Percentiles rank a stretch among this genome's conserved stretches.
phyloP scores from a whole-genome alignment of 208 protist species.

The Leishmania martiniquensis region DNA sequence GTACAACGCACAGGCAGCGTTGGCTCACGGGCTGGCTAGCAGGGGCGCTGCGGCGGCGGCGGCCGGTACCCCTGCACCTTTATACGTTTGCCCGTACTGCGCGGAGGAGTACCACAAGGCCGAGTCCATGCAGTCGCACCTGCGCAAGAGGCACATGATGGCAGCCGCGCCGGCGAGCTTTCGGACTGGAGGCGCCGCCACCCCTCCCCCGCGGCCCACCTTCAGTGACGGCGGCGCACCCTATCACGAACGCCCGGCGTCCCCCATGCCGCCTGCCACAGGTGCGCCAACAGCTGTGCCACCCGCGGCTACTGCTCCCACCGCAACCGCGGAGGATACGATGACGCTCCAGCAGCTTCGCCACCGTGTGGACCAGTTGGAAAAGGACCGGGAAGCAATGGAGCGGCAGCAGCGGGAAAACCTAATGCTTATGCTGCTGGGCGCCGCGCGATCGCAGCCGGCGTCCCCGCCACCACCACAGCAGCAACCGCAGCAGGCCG shows the following conservation, averaged over 20 bases:
- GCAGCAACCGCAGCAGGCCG: background rate
- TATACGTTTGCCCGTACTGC: slow-evolving; percentile 66
- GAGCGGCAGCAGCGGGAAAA: slow-evolving; percentile 68
- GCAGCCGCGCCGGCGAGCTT: slow-evolving; percentile 1
- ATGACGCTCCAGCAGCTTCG: slow-evolving; percentile 39
- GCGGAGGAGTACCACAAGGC: slow-evolving; percentile 83
- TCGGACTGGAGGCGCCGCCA: background rate
- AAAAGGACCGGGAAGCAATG: slow-evolving; percentile 58
- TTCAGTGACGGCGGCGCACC: background rate
- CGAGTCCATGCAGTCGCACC: slow-evolving; percentile 89
- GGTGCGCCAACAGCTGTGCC: slow-evolving; percentile 13
- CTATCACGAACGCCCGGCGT: background rate
- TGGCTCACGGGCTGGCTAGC: slow-evolving; percentile 17
- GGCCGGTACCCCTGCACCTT: background rate
- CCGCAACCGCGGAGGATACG: slow-evolving; percentile 12
- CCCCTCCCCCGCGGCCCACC: background rate
- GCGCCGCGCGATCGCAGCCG: slow-evolving; percentile 21
- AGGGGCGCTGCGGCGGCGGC: background rate
- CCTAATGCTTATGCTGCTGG: slow-evolving; percentile 66
- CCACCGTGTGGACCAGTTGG: slow-evolving; percentile 54
- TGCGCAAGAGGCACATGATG: slow-evolving; percentile 78
- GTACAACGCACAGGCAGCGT: slow-evolving; percentile 54
- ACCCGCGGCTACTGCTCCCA: background rate
- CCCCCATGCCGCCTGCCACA: slow-evolving; percentile 3
- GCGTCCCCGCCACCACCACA: background rate